Evolutionary conservation across 768 basidiomycete species (phyloP).

Genomic region (Tremella fuciformis): DNA sequence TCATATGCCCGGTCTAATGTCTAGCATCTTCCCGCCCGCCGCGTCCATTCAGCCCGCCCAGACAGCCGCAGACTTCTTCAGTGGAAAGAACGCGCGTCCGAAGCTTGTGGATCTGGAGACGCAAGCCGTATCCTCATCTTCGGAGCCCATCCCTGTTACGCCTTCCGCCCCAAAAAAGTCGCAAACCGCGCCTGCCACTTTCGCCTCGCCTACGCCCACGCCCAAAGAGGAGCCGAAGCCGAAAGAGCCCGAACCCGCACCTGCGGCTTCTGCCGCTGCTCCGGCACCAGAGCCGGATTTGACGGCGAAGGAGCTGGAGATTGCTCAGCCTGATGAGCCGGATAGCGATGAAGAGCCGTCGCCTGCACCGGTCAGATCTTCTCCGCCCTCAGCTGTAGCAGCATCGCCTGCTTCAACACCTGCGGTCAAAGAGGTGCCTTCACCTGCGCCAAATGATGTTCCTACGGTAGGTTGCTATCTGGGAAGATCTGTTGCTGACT

Average conservation of each 20-base stretch:
- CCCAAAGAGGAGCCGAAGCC: conserved; percentile 16
- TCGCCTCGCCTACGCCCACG: conserved; percentile 8
- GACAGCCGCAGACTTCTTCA: conserved; percentile 78
- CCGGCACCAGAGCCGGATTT: conserved; percentile 16
- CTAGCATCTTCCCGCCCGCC: conserved; percentile 81
- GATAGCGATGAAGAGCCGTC: conserved; percentile 38
- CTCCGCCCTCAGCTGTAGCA: conserved; percentile 11
- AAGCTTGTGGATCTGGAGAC: conserved; percentile 78
- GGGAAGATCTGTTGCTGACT: background rate
- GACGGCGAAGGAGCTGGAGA: conserved; percentile 35
- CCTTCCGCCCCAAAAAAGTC: conserved; percentile 20
- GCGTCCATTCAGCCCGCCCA: conserved; percentile 76
- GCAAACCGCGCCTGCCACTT: conserved; percentile 18
- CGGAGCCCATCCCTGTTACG: conserved; percentile 49
- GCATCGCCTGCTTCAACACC: conserved; percentile 2
- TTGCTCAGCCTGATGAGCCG: conserved; percentile 30
- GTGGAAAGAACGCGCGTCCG: conserved; percentile 70
- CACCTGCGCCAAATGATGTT: conserved; percentile 1
- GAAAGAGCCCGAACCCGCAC: conserved; percentile 18
- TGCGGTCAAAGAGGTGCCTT: conserved; percentile 6
- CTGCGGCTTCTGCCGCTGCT: conserved; percentile 11
- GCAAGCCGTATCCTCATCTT: conserved; percentile 54
- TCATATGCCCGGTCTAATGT: conserved; percentile 8
- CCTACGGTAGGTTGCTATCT: background rate
- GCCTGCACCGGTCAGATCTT: background rate